Conservation (phyloP, 2,329 filamentous ascomycete genomes). For the Parascedosporium putredinis region DNA sequence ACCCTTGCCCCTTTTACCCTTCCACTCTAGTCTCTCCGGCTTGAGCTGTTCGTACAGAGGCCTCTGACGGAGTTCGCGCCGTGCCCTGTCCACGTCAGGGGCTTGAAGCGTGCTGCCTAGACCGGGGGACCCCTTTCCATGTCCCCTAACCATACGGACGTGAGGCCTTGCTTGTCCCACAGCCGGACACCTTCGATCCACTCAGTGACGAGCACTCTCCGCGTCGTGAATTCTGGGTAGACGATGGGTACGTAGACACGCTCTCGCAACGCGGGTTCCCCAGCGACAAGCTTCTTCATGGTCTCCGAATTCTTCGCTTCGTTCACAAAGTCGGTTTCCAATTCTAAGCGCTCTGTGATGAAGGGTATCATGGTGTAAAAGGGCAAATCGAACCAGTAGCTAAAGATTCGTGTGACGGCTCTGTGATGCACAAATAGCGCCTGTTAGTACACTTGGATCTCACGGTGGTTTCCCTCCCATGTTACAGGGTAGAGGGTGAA, state of each 20-base stretch:
- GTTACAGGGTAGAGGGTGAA: slow-evolving; percentile 12
- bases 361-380: slow-evolving; percentile 86
- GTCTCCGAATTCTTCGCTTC: slow-evolving; percentile 80
- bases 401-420: slow-evolving; percentile 73
- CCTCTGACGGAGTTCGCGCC: slow-evolving; percentile 36
- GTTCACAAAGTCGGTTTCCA: slow-evolving; percentile 91
- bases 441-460: too few relatives aligned
- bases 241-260: slow-evolving; percentile 83
- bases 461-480: too few relatives aligned
- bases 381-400: slow-evolving; percentile 84
- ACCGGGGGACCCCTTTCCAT: slow-evolving; percentile 67
- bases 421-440: slow-evolving; percentile 25
- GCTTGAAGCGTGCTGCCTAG: slow-evolving; percentile 52
- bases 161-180: slow-evolving; percentile 83
- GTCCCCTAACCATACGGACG: slow-evolving; percentile 66
- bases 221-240: slow-evolving; percentile 72
- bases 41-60: slow-evolving; percentile 56
- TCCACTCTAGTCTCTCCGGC: slow-evolving; percentile 71
- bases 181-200: slow-evolving; percentile 94
- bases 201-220: slow-evolving; percentile 82
- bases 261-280: slow-evolving; percentile 64
- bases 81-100: slow-evolving; percentile 36
- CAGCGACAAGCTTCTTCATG: slow-evolving; percentile 68
- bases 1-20: slow-evolving; percentile 58
- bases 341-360: slow-evolving; percentile 78